Evolutionary conservation across 768 basidiomycete genomes (phyloP), one percentile per base, ranked within the genome.

Genomic region (Pisolithus tinctorius): DNA sequence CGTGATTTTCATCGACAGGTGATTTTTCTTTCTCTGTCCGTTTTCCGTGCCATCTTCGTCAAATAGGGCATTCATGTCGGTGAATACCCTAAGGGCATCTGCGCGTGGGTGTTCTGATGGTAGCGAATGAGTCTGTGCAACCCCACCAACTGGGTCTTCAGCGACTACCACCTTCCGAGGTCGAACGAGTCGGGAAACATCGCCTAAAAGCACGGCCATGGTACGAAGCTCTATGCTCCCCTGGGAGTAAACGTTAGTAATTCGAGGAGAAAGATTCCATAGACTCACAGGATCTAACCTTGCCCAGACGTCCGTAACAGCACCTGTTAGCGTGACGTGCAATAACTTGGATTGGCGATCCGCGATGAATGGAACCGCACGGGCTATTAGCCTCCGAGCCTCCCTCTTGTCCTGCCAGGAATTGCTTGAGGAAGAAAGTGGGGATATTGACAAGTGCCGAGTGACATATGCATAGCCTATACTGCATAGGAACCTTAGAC

Each of bases 381-480:
- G 67, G 1, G 78, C 66, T 16, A 92, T 59, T 36, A 81, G 59
- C 27, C 66, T 64, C 30, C 69, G 71, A 1, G 79, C 77, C 53
- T 78, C 81, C 2, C 59, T 58, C 49, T 66, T 64, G 50, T 84
- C 82, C 9, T 73, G 58, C 46, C 71, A 63, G 6, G 72, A 71
- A 0, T 68, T 60, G 14, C 60, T 48, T 7, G 77, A 56, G 13
- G 70, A 66, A 0, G 76, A 74, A 42, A 93, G 67, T 0, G 84
- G 79, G 0, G 83, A 84, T 16, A 72, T 64, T 13, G 77, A 76
- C 23, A 90, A 67, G 59, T 77, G 77, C 9, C 88, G 84, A 38
- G 81, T 82, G 14, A 71, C 69, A 58, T 82, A 88, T 2, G 80
- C 73, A 61, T 92, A 93, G 8, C 82, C 76, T 46, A 90, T 68